Evolutionary conservation across 1,139 yeast species (phyloP).

Genomic region (Kodamaea derodonti): DNA sequence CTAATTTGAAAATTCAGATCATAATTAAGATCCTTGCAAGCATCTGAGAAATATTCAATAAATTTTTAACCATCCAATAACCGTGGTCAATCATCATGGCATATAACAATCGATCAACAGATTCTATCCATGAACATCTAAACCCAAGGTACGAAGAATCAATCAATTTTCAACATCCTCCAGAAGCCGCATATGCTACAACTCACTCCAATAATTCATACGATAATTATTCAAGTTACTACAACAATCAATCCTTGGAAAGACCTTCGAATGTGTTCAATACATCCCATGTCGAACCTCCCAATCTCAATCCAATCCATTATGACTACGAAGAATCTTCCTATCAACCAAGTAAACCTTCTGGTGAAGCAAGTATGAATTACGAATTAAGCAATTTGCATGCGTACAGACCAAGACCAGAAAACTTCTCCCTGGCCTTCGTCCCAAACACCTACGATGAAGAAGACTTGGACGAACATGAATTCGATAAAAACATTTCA

Average conservation of each 20-base stretch:
- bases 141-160: slow-evolving; percentile 18
- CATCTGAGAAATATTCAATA: no score
- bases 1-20: no score
- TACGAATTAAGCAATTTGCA: slow-evolving; percentile 14
- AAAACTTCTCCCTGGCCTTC: slow-evolving; percentile 35
- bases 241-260: slow-evolving; percentile 14
- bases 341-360: slow-evolving; percentile 9
- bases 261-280: slow-evolving; percentile 22
- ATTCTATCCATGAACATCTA: slow-evolving; percentile 10
- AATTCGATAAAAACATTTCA: slow-evolving; percentile 38
- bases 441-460: slow-evolving; percentile 47
- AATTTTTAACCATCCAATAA: no score
- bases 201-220: slow-evolving; percentile 12
- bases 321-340: slow-evolving; percentile 10
- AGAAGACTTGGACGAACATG: slow-evolving; percentile 41
- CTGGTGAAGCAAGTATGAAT: slow-evolving; percentile 8
- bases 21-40: no score
- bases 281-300: slow-evolving; percentile 19
- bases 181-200: slow-evolving; percentile 20
- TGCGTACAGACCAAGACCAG: slow-evolving; percentile 4
- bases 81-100: slow-evolving; percentile 1
- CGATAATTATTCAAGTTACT: slow-evolving; percentile 18
- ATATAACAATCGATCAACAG: slow-evolving; percentile 6
- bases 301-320: slow-evolving; percentile 16
- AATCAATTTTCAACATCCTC: slow-evolving; percentile 33